A percentile compares a stretch with the other conserved stretches of the same genome.
phyloP scores from a whole-genome alignment of 495 filamentous ascomycete species.

The Podospora pseudoanserina region DNA sequence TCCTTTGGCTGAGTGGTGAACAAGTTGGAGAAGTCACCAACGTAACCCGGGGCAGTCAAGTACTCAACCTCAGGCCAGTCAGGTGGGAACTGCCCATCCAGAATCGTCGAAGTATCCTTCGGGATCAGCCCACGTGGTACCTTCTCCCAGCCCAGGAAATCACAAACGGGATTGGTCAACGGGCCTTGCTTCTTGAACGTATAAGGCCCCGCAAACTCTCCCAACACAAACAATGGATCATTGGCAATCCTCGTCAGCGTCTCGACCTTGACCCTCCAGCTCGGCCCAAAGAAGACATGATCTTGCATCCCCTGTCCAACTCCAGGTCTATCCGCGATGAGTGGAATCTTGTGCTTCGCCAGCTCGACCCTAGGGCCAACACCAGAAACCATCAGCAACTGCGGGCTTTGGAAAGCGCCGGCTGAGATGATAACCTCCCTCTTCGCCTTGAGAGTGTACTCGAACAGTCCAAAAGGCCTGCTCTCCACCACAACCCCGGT shows the following conservation, averaged over 20 bases:
- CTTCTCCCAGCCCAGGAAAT: constrained; percentile 51
- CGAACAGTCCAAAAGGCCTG: background rate
- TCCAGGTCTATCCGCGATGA: constrained; percentile 46
- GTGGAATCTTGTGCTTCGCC: constrained; percentile 35
- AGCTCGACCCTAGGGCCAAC: constrained; percentile 25
- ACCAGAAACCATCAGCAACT: constrained; percentile 47
- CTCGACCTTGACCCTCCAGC: constrained; percentile 66
- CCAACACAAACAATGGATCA: constrained; percentile 28
- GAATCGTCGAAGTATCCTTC: constrained; percentile 26
- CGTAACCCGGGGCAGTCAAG: constrained; percentile 23
- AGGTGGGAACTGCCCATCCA: constrained; percentile 34
- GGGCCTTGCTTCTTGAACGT: constrained; percentile 34
- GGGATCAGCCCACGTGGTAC: constrained; percentile 28
- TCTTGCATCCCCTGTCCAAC: constrained; percentile 44
- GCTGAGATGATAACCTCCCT: constrained; percentile 55
- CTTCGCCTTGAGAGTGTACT: constrained; percentile 33
- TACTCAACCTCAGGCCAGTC: constrained; percentile 61
- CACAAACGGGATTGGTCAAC: constrained; percentile 40
- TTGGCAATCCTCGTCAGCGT: constrained; percentile 47
- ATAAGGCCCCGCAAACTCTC: constrained; percentile 23
- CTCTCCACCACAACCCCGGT: constrained; percentile 3
- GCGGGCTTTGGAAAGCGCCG: constrained; percentile 50
- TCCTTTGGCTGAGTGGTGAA: constrained; percentile 33
- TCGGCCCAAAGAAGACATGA: constrained; percentile 16
- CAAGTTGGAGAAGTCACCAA: constrained; percentile 27